Conservation (phyloP, 1,284 basidiomycete genomes). For the Laetiporus sulphureus region DNA sequence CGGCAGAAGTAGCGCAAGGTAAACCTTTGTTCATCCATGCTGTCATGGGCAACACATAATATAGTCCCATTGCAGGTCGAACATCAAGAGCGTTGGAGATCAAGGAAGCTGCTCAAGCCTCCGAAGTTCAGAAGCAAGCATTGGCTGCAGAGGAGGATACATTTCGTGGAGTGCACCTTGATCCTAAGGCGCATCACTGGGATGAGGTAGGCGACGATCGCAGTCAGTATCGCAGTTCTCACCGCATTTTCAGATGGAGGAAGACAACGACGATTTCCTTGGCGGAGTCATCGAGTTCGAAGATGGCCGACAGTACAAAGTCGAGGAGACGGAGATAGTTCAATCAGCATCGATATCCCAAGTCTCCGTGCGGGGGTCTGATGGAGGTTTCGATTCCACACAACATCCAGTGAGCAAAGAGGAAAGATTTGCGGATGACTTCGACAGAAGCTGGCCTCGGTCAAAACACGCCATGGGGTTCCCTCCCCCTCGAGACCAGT, state of each 20-base stretch:
- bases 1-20: slow-evolving; percentile 86
- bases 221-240: slow-evolving; percentile 11
- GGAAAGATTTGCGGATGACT: slow-evolving; percentile 82
- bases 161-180: slow-evolving; percentile 85
- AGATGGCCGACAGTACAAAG: slow-evolving; percentile 84
- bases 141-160: slow-evolving; percentile 78
- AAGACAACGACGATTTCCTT: slow-evolving; percentile 87
- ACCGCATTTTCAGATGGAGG: slow-evolving; percentile 59
- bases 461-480: slow-evolving; percentile 36
- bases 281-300: slow-evolving; percentile 90
- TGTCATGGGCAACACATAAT: too few relatives aligned
- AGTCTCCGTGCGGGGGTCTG: slow-evolving; percentile 7
- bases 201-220: slow-evolving; percentile 92
- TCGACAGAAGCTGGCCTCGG: slow-evolving; percentile 89
- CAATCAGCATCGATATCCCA: slow-evolving; percentile 12
- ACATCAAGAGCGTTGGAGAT: slow-evolving; percentile 24
- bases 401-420: slow-evolving; percentile 56
- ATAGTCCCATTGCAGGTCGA: slow-evolving; percentile 18
- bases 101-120: slow-evolving; percentile 29
- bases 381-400: slow-evolving; percentile 11
- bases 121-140: slow-evolving; percentile 49
- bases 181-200: slow-evolving; percentile 93
- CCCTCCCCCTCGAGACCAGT: slow-evolving; percentile 34
- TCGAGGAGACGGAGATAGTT: slow-evolving; percentile 44
- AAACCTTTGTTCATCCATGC: slow-evolving; percentile 17